These are phyloP conservation scores for Fusarium buharicum DNA, from an alignment of 2,329 filamentous ascomycete genomes.

Conservation along the genomic window DNA sequence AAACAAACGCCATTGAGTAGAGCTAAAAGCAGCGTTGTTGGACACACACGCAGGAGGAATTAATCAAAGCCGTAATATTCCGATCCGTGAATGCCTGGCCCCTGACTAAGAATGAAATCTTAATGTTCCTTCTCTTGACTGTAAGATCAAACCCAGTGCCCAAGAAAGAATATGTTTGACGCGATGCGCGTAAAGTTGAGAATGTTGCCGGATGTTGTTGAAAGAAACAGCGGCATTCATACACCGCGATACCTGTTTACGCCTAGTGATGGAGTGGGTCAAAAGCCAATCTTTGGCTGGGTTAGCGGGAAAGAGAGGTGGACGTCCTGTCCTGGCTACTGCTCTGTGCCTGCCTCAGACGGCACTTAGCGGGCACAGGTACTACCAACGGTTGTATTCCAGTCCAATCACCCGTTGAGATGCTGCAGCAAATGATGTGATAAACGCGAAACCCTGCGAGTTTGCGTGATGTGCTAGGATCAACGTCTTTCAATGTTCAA, in stretches of 20 bases:
- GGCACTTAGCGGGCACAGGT: neutral
- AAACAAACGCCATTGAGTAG: slow-evolving; percentile 7
- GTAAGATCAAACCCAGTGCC: neutral
- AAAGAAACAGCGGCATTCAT: slow-evolving; percentile 22
- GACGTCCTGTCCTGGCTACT: neutral
- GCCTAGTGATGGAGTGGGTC: slow-evolving; percentile 15
- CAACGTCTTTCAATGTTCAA: neutral
- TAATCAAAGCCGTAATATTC: slow-evolving; percentile 2
- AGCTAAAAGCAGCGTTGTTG: slow-evolving; percentile 12
- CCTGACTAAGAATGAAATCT: slow-evolving; percentile 1
- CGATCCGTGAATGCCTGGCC: neutral
- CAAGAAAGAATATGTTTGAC: slow-evolving; percentile 20
- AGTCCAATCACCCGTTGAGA: slow-evolving; percentile 16
- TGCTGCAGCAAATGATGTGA: neutral
- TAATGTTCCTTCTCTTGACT: neutral
- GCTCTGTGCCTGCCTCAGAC: neutral
- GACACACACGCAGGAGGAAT: slow-evolving; percentile 16
- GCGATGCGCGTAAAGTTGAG: slow-evolving; percentile 27
- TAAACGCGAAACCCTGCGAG: neutral
- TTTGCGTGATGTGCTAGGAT: neutral
- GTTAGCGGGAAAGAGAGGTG: neutral
- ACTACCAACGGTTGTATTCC: neutral
- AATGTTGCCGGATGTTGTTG: slow-evolving; percentile 21
- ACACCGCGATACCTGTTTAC: neutral
- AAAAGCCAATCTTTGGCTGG: neutral